Conservation (phyloP, 306 rosid species). For the Vachellia collinsii region DNA sequence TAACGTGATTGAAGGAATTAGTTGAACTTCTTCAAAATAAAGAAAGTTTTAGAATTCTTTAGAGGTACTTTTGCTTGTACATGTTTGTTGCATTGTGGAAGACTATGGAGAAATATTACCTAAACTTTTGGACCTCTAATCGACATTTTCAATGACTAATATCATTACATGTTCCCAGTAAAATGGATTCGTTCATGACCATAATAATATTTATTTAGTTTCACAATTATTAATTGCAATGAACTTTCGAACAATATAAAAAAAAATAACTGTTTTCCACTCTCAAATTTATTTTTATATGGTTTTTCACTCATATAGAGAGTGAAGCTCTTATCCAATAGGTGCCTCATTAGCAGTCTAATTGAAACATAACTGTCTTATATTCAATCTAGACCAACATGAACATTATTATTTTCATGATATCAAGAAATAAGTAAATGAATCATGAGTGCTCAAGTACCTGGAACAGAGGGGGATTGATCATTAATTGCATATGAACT, state of each 20-base stretch:
- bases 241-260: conserved; percentile 11
- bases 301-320: conserved; percentile 14
- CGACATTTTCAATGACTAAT: conserved; percentile 13
- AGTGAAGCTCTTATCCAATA: conserved; percentile 23
- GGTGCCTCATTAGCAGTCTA: conserved; percentile 30
- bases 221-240: conserved; percentile 22
- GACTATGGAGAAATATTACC: background rate
- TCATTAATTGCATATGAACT: too few species aligned
- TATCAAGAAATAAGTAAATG: too few species aligned
- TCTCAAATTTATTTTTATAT: conserved; percentile 16
- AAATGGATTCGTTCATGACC: conserved; percentile 9
- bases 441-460: too few species aligned
- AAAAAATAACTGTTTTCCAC: conserved; percentile 15
- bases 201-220: conserved; percentile 6
- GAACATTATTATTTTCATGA: too few species aligned
- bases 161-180: background rate
- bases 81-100: too few species aligned
- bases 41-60: too few species aligned
- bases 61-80: too few species aligned
- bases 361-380: conserved; percentile 24
- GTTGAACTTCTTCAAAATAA: too few species aligned
- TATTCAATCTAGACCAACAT: conserved; percentile 92
- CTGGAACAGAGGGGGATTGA: too few species aligned
- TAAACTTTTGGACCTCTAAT: background rate
- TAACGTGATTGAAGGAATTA: too few species aligned